These are phyloP conservation scores for Ceratobasidium theobromae DNA, from an alignment of 1,284 basidiomycete genomes.

Conservation along the genomic window DNA sequence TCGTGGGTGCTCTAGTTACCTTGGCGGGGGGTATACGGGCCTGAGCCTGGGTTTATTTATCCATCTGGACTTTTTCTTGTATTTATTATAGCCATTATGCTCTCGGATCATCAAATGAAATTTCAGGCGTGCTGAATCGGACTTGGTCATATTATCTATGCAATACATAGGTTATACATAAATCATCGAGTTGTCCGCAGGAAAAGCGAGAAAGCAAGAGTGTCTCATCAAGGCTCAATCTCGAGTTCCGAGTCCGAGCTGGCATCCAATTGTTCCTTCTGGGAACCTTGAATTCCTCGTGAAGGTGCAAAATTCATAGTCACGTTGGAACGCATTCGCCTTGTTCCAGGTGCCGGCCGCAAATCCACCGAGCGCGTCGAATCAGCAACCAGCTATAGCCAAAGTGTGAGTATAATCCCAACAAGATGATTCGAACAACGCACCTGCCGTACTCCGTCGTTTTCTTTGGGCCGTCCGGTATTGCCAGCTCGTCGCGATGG, in stretches of 20 bases:
- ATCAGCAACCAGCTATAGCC: conserved; percentile 5
- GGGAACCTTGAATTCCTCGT: neutral
- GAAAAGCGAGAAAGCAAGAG: too few species aligned
- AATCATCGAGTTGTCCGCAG: too few species aligned
- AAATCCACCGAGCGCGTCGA: conserved; percentile 21
- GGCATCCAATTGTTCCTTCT: neutral
- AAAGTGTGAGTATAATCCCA: neutral
- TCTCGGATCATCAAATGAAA: too few species aligned
- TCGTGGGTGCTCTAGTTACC: neutral
- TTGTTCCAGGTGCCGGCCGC: conserved; percentile 17
- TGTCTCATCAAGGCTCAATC: too few species aligned
- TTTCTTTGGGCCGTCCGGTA: conserved; percentile 20
- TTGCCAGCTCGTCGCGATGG: conserved; percentile 48
- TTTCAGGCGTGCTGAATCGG: too few species aligned
- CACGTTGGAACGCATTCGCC: conserved; percentile 23
- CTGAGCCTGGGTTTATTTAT: neutral
- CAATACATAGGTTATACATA: too few species aligned
- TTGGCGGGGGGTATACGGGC: neutral
- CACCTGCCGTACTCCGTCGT: conserved; percentile 2
- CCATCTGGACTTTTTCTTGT: neutral
- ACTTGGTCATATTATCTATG: too few species aligned
- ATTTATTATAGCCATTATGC: too few species aligned
- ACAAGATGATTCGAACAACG: neutral
- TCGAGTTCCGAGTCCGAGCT: neutral
- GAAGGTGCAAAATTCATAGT: neutral